Evolutionary conservation across 78 protist genomes (phyloP), one percentile per base, ranked within the genome.

Genomic region (slime mould (Dictyostelium discoideum)): DNA sequence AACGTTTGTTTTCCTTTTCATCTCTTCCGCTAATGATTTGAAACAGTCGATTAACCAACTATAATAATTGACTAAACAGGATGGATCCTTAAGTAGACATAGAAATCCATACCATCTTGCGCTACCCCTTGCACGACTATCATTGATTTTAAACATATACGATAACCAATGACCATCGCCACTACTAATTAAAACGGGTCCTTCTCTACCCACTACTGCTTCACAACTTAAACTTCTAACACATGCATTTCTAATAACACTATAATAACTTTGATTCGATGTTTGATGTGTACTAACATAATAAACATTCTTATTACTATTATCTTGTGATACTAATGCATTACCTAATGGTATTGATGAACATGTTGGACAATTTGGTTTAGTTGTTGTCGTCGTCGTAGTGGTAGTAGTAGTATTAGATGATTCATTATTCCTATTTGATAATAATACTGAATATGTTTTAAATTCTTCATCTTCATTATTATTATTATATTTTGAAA

Each of bases 251-350:
- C 94, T 78, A 32, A 89, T 89, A 3, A 40, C 63, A 20, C 74
- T 42, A 67, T 89, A 89, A 67, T 89, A 89, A 18, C 73, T 46
- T 8, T 79, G n/a, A 57, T 89, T 89, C 26, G 87, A 80, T 20
- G 94, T 85, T 80, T 89, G 94, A 89, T 89, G 94, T 26, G 94
- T 80, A 63, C 87, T 80, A 7, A 89, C 24, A 65, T 89, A 89
- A 32, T 65, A 89, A 11, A 80, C 40, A 26, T 40, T 42, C 32
- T 26, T 24, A 13, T 80, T 44, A 9, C n/a, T 18, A 63, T 16
- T 5, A 54, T 81, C 85, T 69, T 89, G 79, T 89, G 94, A 89
- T 63, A 89, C 80, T 11, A 89, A 48, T 60, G 67, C 94, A 20
- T 6, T 39, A 16, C 77, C 77, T 32, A 40, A 72, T 78, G 69